Evolutionary conservation across 2,329 filamentous ascomycete species (phyloP).

Genomic region (Clonostachys rosea): DNA sequence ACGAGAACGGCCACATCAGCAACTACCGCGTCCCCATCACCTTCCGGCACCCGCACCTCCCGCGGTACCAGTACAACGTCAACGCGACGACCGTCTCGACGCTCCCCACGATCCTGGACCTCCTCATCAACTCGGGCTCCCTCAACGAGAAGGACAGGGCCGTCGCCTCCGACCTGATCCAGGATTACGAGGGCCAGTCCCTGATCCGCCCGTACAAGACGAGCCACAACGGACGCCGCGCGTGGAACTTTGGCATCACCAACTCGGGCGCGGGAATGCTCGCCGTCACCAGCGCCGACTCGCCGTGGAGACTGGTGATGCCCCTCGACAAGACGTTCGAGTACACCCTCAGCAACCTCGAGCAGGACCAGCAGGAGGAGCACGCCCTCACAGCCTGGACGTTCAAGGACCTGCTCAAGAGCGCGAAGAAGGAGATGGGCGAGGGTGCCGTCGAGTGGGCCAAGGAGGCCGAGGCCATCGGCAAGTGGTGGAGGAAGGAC

Average conservation of each 20-base stretch:
- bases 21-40: conserved; percentile 36
- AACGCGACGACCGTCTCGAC: conserved; percentile 35
- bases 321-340: conserved; percentile 10
- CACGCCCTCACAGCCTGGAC: conserved; percentile 5
- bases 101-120: conserved; percentile 37
- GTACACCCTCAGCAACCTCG: conserved; percentile 9
- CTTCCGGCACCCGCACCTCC: conserved; percentile 35
- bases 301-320: conserved; percentile 9
- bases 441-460: conserved; percentile 8
- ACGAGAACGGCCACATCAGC: conserved; percentile 34
- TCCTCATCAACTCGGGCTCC: conserved; percentile 31
- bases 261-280: conserved; percentile 13
- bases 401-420: conserved; percentile 4
- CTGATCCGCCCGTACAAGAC: conserved; percentile 32
- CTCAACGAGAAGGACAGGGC: conserved; percentile 20
- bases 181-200: conserved; percentile 39
- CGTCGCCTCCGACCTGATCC: conserved; percentile 29
- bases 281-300: conserved; percentile 8
- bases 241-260: conserved; percentile 53
- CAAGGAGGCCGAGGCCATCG: conserved; percentile 10
- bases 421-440: conserved; percentile 3
- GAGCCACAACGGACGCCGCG: conserved; percentile 20
- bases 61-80: conserved; percentile 28
- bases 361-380: conserved; percentile 6
- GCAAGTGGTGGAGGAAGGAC: conserved; percentile 11